A percentile compares a stretch with the other conserved stretches of the same genome.
phyloP scores from a whole-genome alignment of 192 early-diverging fungal genomes.

The Coemansia sp. region DNA sequence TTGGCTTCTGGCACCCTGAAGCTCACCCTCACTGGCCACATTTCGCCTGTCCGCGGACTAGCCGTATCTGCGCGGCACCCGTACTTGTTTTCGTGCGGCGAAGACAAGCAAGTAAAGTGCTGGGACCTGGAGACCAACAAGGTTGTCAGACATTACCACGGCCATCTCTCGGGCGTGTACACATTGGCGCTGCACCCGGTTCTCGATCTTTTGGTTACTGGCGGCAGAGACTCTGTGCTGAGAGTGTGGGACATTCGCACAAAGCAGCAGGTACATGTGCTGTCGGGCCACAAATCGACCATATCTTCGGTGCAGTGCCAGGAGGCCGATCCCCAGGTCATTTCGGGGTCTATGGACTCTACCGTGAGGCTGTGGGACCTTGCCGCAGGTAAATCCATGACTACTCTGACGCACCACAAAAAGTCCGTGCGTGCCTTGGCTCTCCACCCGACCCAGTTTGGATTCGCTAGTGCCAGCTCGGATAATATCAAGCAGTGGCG shows the following conservation, averaged over 20 bases:
- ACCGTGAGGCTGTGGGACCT: constrained; percentile 97
- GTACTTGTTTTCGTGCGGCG: constrained; percentile 94
- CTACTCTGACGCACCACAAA: constrained; percentile 96
- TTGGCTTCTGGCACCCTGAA: constrained; percentile 94
- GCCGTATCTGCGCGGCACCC: constrained; percentile 94
- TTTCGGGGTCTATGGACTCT: constrained; percentile 89
- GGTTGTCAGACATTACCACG: constrained; percentile 98
- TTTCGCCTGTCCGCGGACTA: constrained; percentile 90
- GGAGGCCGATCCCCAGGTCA: constrained; percentile 94
- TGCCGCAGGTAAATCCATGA: constrained; percentile 92
- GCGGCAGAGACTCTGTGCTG: constrained; percentile 90
- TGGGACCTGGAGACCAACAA: constrained; percentile 99
- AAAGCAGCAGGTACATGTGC: constrained; percentile 83
- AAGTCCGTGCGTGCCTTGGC: constrained; percentile 92
- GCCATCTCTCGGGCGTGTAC: constrained; percentile 94
- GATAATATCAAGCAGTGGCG: constrained; percentile 98
- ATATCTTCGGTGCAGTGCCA: constrained; percentile 87
- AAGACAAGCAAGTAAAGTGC: constrained; percentile 99
- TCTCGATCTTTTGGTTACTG: constrained; percentile 91
- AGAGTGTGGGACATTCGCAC: constrained; percentile 99
- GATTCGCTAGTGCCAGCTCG: constrained; percentile 83
- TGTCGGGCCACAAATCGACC: constrained; percentile 85
- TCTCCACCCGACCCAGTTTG: constrained; percentile 89
- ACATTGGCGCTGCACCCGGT: constrained; percentile 89
- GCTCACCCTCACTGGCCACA: constrained; percentile 95